These are phyloP conservation scores for Nakaseomyces bracarensis DNA, from an alignment of 1,139 yeast genomes.

Conservation along the genomic window DNA sequence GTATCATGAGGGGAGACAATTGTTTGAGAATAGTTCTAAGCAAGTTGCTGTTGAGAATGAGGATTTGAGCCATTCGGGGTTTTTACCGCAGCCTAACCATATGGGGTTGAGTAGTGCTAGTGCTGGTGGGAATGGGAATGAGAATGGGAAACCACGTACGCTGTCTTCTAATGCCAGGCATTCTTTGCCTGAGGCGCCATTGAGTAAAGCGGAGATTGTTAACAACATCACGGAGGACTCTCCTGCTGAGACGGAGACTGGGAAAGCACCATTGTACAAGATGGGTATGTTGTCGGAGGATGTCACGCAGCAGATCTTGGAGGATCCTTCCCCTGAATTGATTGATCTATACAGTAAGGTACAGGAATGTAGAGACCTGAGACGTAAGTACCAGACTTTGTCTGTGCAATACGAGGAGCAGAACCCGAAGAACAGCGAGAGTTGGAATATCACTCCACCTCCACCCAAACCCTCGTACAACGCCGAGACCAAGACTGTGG, in stretches of 20 bases:
- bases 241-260: conserved; percentile 10
- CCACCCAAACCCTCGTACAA: conserved; percentile 94
- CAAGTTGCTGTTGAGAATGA: conserved; percentile 26
- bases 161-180: conserved; percentile 25
- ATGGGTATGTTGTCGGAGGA: conserved; percentile 53
- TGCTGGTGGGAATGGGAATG: no score
- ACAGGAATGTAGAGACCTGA: conserved; percentile 58
- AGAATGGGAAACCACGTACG: conserved; percentile 20
- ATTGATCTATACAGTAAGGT: conserved; percentile 64
- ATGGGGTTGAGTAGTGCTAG: no score
- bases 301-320: conserved; percentile 53
- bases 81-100: conserved; percentile 16
- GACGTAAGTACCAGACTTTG: conserved; percentile 64
- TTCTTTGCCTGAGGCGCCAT: conserved; percentile 26
- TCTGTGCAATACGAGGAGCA: conserved; percentile 67
- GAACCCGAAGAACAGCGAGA: conserved; percentile 68
- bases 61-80: conserved; percentile 10
- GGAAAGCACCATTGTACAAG: conserved; percentile 31
- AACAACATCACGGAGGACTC: conserved; percentile 8
- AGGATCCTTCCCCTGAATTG: conserved; percentile 61
- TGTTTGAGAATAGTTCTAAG: conserved; percentile 28
- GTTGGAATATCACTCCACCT: conserved; percentile 81
- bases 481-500: conserved; percentile 51
- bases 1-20: conserved; percentile 28
- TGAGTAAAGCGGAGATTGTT: conserved; percentile 10